Percentiles rank a stretch among this genome's conserved stretches.
These are phyloP conservation scores for Dactylellina drechsleri DNA, from an alignment of 2,329 filamentous ascomycete species.

Conservation along the genomic window DNA sequence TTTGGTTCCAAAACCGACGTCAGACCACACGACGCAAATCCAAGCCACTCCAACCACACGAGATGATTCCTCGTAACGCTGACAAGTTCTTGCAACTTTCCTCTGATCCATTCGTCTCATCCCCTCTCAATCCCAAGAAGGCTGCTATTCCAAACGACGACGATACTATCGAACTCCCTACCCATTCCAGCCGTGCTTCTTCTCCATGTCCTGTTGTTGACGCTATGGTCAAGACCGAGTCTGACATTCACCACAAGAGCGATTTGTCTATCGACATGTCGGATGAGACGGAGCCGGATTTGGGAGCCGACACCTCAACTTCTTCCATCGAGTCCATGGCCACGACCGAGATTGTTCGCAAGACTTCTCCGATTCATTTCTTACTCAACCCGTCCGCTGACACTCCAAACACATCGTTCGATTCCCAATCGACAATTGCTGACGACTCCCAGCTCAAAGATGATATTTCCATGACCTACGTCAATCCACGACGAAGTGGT, in stretches of 20 bases:
- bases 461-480: constrained; percentile 29
- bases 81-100: constrained; percentile 49
- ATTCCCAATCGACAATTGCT: constrained; percentile 48
- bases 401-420: constrained; percentile 35
- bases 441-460: constrained; percentile 36
- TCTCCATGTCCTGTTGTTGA: constrained; percentile 41
- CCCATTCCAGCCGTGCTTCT: constrained; percentile 47
- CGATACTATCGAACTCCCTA: constrained; percentile 45
- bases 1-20: constrained; percentile 59
- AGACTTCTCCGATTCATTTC: constrained; percentile 52
- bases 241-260: constrained; percentile 11
- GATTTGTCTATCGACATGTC: constrained; percentile 31
- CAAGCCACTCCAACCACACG: constrained; percentile 58
- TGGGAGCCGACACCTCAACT: constrained; percentile 22
- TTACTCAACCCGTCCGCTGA: constrained; percentile 36
- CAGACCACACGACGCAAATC: constrained; percentile 58
- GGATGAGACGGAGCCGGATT: constrained; percentile 40
- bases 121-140: constrained; percentile 41
- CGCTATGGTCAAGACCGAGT: constrained; percentile 21
- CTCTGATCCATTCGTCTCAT: constrained; percentile 54
- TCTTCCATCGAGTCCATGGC: constrained; percentile 31
- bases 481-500: constrained; percentile 48
- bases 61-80: constrained; percentile 57
- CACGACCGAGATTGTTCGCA: constrained; percentile 30
- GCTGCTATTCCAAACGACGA: constrained; percentile 15